Base-by-base conservation (phyloP, 371 early-diverging fungal species). In the Mucor mucedo region DNA sequence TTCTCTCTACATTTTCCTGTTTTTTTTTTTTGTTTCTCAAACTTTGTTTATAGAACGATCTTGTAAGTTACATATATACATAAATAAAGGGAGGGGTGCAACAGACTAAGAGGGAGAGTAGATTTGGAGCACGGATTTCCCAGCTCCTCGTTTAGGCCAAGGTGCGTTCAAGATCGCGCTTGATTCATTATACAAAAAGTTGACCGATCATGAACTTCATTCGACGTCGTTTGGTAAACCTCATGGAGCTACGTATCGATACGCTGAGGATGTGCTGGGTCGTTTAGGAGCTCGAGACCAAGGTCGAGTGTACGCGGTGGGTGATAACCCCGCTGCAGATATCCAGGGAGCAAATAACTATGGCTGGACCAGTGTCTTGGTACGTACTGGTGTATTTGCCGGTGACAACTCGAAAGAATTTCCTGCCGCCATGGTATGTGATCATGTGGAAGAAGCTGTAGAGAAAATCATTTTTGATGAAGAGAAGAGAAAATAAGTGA, bases 161-260 rank as follows among this genome's bases (percentile, higher is more conserved):
- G 95, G 95, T 5, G 87, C 91, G 0, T 90, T 91, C 74, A 86
- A 90, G 45, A 72, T 82, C 6, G 84, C 89, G 13, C 68, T 95
- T 27, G 91, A 92, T 52, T 71, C 79, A 11, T 74, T 81, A 11
- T 79, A 77, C 58, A 63, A 70, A 30, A 58, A 61, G 30, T 47
- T 73, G 21, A 78, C 79, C 14, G 72, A 84, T 4, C 66, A 78
- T 9, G 57, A 68, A 4, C 75, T 93, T 0, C 69, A 87, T 54
- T 89, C 91, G 29, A 87, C 86, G 1, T 85, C 88, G 6, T 95
- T 84, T 70, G 95, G 95, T n/a, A 95, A 95, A 75, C 95, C 95
- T 0, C 84, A 90, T 63, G 65, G 69, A 0, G 72, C 82, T 3
- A 93, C 93, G 4, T 95, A 94, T 65, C 69, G 79, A 32, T 93